phyloP scores from a whole-genome alignment of 2,329 filamentous ascomycete species.

The Xylaria hypoxylon region DNA sequence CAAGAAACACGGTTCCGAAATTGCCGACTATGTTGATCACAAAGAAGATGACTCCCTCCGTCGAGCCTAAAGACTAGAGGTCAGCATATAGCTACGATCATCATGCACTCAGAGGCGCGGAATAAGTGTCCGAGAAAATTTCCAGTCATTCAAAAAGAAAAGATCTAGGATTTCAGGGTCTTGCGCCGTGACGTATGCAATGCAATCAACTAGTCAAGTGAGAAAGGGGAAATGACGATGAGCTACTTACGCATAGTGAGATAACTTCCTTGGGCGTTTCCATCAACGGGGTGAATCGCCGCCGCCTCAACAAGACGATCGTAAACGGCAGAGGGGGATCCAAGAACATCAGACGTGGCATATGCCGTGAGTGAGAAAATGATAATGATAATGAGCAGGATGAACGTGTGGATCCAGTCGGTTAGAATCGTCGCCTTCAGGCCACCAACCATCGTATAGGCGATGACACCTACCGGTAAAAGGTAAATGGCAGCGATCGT shows the following conservation, averaged over 20 bases:
- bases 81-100: conserved; percentile 18
- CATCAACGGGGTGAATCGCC: conserved; percentile 76
- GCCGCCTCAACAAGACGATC: conserved; percentile 79
- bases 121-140: not conserved
- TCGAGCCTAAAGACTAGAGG: conserved; percentile 57
- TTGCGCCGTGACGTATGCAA: not conserved
- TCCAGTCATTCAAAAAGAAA: not conserved
- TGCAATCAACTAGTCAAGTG: not conserved
- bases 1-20: conserved; percentile 86
- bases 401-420: conserved; percentile 88
- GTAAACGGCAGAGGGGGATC: conserved; percentile 81
- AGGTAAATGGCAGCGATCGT: conserved; percentile 87
- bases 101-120: not conserved
- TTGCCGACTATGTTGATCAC: conserved; percentile 90
- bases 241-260: conserved; percentile 75
- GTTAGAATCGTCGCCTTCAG: conserved; percentile 86
- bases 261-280: conserved; percentile 85
- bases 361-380: conserved; percentile 87
- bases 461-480: conserved; percentile 81
- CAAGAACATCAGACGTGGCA: conserved; percentile 76
- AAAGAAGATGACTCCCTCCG: conserved; percentile 88
- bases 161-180: not conserved
- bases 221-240: not conserved
- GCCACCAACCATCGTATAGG: conserved; percentile 71
- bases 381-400: conserved; percentile 85